Conservation (phyloP, 2,329 filamentous ascomycete genomes). For the Alternaria longipes region DNA sequence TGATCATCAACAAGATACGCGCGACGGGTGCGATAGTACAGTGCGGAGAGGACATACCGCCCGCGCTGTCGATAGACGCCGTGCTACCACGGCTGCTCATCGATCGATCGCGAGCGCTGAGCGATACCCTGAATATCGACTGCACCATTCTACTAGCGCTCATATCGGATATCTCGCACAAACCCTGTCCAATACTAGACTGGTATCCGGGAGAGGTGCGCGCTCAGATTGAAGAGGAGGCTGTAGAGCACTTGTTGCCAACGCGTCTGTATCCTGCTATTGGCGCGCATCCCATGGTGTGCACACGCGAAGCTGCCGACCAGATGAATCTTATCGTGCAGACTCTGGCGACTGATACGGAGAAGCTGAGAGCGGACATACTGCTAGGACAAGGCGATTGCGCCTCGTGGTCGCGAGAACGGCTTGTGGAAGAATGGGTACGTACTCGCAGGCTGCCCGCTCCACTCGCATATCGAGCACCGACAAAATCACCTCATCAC, state of each 20-base stretch:
- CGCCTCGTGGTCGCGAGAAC: constrained; percentile 14
- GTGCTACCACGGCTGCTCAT: constrained; percentile 49
- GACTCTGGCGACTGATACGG: constrained; percentile 50
- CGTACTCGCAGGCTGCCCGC: too few species aligned
- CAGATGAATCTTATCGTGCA: constrained; percentile 64
- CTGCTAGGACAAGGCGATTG: constrained; percentile 61
- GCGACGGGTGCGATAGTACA: constrained; percentile 56
- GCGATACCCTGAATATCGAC: constrained; percentile 66
- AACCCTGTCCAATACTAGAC: constrained; percentile 57
- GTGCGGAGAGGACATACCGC: constrained; percentile 39
- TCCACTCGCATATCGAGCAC: too few species aligned
- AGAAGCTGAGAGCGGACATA: constrained; percentile 65
- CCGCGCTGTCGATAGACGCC: constrained; percentile 31
- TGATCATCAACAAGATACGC: constrained; percentile 64
- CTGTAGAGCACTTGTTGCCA: constrained; percentile 66
- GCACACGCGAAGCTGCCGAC: constrained; percentile 70
- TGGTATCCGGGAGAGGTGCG: constrained; percentile 67
- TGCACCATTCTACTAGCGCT: constrained; percentile 77
- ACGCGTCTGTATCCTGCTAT: constrained; percentile 71
- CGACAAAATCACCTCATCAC: too few species aligned
- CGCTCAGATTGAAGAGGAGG: constrained; percentile 72
- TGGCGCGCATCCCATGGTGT: constrained; percentile 65
- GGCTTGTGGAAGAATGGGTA: constrained; percentile 36
- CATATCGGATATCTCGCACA: constrained; percentile 77
- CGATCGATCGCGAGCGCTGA: constrained; percentile 52